These are phyloP conservation scores for Trametes cubensis DNA, from an alignment of 768 basidiomycete species.

Conservation along the genomic window DNA sequence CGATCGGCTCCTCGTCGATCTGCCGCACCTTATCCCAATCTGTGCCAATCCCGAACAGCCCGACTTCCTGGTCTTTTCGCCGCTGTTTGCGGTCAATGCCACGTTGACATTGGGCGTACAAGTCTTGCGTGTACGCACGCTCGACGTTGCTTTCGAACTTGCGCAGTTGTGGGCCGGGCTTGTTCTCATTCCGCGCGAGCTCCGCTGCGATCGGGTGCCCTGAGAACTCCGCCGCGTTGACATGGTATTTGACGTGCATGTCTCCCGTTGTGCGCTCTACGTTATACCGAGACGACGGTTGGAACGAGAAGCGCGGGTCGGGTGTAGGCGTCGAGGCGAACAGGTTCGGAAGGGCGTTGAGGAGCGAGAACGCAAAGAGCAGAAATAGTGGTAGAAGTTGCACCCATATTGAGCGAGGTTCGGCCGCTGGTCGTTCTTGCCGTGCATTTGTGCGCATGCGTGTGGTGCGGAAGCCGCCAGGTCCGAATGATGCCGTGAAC, in stretches of 20 bases:
- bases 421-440: slow-evolving; percentile 40
- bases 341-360: slow-evolving; percentile 78
- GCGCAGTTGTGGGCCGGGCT: slow-evolving; percentile 41
- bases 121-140: slow-evolving; percentile 65
- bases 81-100: slow-evolving; percentile 70
- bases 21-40: slow-evolving; percentile 87
- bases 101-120: slow-evolving; percentile 73
- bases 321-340: slow-evolving; percentile 69
- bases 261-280: slow-evolving; percentile 71
- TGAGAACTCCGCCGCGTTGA: slow-evolving; percentile 75
- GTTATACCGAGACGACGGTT: slow-evolving; percentile 59
- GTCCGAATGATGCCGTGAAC: slow-evolving; percentile 79
- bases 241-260: slow-evolving; percentile 80
- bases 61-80: slow-evolving; percentile 73
- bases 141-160: slow-evolving; percentile 83
- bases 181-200: slow-evolving; percentile 47
- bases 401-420: slow-evolving; percentile 64
- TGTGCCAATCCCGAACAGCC: slow-evolving; percentile 89
- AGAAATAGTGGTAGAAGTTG: slow-evolving; percentile 86
- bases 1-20: slow-evolving; percentile 70
- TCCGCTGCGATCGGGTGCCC: slow-evolving; percentile 81
- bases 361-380: slow-evolving; percentile 80
- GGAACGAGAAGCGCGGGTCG: slow-evolving; percentile 81
- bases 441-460: slow-evolving; percentile 51
- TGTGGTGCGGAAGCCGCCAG: slow-evolving; percentile 78